Percentiles rank a stretch among this genome's conserved stretches.
phyloP scores from a whole-genome alignment of 352 stramenopile genomes.

The Blastocystis sp. region DNA sequence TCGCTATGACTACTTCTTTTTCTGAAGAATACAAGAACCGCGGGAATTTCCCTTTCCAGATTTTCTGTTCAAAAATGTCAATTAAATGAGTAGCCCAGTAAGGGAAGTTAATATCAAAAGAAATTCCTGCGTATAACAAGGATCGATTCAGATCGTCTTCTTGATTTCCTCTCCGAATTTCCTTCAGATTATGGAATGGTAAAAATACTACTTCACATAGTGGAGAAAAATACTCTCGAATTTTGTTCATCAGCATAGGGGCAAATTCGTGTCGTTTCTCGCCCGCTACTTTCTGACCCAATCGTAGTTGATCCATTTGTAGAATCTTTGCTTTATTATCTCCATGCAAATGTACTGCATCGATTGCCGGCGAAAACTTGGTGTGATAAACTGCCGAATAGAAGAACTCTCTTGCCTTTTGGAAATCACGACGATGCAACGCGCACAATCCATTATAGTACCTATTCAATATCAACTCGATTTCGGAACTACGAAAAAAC shows the following conservation, averaged over 20 bases:
- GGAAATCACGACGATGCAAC: not conserved
- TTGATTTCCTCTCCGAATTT: not conserved
- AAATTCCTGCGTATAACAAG: not conserved
- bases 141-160: not conserved
- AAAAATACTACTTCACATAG: not conserved
- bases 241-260: not conserved
- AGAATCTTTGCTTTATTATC: not conserved
- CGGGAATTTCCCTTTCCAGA: not conserved
- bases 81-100: constrained; percentile 52
- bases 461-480: not conserved
- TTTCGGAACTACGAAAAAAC: not conserved
- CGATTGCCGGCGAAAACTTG: constrained; percentile 7
- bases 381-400: not conserved
- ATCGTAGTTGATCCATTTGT: not conserved
- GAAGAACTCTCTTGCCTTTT: not conserved
- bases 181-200: not conserved
- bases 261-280: not conserved
- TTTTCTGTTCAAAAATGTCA: constrained; percentile 18
- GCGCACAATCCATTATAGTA: constrained; percentile 35
- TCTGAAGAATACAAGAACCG: not conserved
- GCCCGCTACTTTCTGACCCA: not conserved
- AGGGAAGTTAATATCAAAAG: constrained; percentile 1
- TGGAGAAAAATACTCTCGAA: not conserved
- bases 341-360: not conserved
- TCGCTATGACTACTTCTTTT: not conserved